A percentile compares a stretch with the other conserved stretches of the same genome.
Conservation (phyloP, 257 asterid genomes). For the Ajuga chamaepitys region DNA sequence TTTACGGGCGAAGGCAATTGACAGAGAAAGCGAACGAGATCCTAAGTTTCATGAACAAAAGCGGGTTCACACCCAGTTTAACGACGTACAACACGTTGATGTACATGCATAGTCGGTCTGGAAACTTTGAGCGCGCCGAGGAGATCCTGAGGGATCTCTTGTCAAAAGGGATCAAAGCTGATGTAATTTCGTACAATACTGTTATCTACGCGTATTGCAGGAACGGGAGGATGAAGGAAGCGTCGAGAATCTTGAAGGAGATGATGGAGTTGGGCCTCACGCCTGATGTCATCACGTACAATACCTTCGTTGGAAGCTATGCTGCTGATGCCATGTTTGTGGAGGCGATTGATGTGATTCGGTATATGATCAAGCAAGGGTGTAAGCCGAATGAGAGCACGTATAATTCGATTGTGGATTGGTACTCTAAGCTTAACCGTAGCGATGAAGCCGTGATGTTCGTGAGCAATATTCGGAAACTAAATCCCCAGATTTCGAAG, state of each 20-base stretch:
- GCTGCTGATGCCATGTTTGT: constrained; percentile 71
- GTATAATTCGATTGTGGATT: constrained; percentile 68
- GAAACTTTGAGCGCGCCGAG: constrained; percentile 57
- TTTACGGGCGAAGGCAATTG: constrained; percentile 81
- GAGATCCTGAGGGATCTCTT: constrained; percentile 58
- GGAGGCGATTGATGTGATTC: constrained; percentile 74
- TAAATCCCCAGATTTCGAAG: constrained; percentile 60
- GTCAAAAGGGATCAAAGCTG: constrained; percentile 59
- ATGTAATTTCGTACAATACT: constrained; percentile 74
- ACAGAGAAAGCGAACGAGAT: constrained; percentile 54
- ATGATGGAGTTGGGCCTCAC: constrained; percentile 52
- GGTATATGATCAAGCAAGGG: constrained; percentile 76
- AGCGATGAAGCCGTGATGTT: constrained; percentile 73
- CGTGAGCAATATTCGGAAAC: constrained; percentile 44
- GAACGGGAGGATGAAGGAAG: constrained; percentile 69
- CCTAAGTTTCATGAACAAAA: constrained; percentile 45
- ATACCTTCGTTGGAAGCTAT: constrained; percentile 68
- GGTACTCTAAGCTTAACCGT: constrained; percentile 56
- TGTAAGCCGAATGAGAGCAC: constrained; percentile 86
- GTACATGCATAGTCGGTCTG: constrained; percentile 80
- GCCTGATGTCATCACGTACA: constrained; percentile 80
- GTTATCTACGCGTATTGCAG: constrained; percentile 82
- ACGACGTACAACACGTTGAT: constrained; percentile 81
- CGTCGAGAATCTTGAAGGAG: constrained; percentile 64
- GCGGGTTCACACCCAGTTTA: constrained; percentile 65